These are phyloP conservation scores for Phyllachora maydis DNA, from an alignment of 2,329 filamentous ascomycete species.

Conservation along the genomic window DNA sequence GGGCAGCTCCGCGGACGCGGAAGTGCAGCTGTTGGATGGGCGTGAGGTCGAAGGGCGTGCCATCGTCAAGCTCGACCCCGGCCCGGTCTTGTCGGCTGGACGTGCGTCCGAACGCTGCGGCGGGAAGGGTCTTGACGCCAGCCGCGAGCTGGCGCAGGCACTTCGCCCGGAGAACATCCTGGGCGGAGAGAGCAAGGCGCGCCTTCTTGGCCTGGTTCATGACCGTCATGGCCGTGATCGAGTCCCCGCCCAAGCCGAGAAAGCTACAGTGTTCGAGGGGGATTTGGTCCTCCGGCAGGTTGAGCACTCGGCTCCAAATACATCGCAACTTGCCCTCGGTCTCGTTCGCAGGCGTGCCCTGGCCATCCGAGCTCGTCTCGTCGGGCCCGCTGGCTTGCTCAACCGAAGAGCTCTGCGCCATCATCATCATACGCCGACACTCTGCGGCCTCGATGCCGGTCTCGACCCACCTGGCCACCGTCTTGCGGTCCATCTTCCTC, in stretches of 20 bases:
- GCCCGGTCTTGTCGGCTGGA: no score
- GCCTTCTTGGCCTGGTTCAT: conserved; percentile 15
- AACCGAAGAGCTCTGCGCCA: no score
- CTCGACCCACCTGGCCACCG: conserved; percentile 20
- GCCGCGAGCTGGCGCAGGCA: conserved; percentile 9
- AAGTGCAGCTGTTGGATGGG: conserved; percentile 23
- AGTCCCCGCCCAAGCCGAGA: conserved; percentile 19
- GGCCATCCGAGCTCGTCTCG: background rate
- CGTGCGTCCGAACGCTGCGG: no score
- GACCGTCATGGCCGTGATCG: conserved; percentile 20
- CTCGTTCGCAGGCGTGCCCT: background rate
- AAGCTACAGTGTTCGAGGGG: conserved; percentile 13
- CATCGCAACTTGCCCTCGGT: conserved; percentile 4
- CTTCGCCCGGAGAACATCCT: conserved; percentile 11
- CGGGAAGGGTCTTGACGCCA: conserved; percentile 1
- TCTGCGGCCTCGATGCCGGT: conserved; percentile 12
- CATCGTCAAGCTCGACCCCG: conserved; percentile 3
- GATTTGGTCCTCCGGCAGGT: conserved; percentile 11
- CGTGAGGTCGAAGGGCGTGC: conserved; percentile 15
- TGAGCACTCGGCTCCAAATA: conserved; percentile 20
- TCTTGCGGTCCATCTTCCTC: conserved; percentile 13
- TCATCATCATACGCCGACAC: conserved; percentile 15
- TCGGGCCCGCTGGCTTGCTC: background rate
- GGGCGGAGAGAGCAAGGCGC: conserved; percentile 10
- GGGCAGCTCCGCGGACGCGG: conserved; percentile 8